Conservation (phyloP, 169 alveolate genomes). For the Plasmodium knowlesi region DNA sequence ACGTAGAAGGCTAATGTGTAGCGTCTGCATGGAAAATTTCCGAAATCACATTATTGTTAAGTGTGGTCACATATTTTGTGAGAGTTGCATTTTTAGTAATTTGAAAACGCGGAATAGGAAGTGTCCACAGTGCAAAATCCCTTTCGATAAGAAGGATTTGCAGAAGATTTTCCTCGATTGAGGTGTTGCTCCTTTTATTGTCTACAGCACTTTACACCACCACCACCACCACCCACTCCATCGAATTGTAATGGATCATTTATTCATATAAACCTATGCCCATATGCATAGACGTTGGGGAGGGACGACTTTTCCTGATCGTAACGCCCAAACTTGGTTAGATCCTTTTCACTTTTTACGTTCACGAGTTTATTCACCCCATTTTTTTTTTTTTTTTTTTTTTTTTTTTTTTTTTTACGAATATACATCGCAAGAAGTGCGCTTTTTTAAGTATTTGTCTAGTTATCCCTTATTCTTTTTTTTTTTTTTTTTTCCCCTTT, state of each 20-base stretch:
- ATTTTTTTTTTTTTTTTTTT: too few species aligned
- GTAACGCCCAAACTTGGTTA: too few species aligned
- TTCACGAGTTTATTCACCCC: background rate
- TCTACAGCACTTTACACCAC: too few species aligned
- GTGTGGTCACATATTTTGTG: slow-evolving; percentile 89
- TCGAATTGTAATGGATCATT: background rate
- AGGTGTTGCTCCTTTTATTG: background rate
- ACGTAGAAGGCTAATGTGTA: slow-evolving; percentile 84
- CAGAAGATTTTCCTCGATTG: slow-evolving; percentile 76
- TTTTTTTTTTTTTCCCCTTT: too few species aligned
- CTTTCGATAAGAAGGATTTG: slow-evolving; percentile 84
- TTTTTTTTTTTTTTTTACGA: background rate
- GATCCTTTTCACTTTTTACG: too few species aligned
- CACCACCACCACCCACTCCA: too few species aligned
- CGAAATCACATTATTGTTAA: slow-evolving; percentile 82
- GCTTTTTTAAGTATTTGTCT: background rate
- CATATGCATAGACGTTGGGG: background rate
- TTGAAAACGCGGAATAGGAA: slow-evolving; percentile 83
- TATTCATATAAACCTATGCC: background rate
- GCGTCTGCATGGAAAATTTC: slow-evolving; percentile 87
- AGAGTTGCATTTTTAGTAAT: slow-evolving; percentile 77
- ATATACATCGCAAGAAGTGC: background rate
- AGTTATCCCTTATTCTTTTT: background rate
- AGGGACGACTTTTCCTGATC: too few species aligned
- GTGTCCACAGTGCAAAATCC: slow-evolving; percentile 85